phyloP scores from a whole-genome alignment of 2,329 filamentous ascomycete species.

The Colletotrichum tanaceti region DNA sequence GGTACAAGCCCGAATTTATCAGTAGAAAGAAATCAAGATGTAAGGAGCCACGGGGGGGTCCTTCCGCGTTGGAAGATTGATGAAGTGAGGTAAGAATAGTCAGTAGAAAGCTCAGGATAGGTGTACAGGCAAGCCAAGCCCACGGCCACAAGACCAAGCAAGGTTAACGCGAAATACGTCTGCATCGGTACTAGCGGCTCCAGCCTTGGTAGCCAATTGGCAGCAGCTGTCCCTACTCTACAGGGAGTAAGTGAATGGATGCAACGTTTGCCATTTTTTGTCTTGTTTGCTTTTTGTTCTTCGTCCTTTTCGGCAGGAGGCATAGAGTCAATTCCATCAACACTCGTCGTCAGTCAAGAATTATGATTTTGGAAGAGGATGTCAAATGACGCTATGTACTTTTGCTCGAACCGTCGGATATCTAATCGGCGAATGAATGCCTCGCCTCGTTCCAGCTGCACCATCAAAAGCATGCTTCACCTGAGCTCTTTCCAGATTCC shows the following conservation, averaged over 20 bases:
- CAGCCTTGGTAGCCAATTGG: background rate
- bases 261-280: background rate
- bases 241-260: background rate
- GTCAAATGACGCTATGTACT: background rate
- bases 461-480: background rate
- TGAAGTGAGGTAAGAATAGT: constrained; percentile 3
- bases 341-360: background rate
- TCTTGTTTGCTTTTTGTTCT: no score
- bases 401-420: background rate
- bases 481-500: background rate
- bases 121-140: background rate
- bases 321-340: no score
- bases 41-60: background rate
- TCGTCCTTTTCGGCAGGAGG: no score
- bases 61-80: background rate
- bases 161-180: constrained; percentile 15
- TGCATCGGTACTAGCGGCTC: background rate
- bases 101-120: constrained; percentile 4
- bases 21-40: background rate
- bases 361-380: background rate
- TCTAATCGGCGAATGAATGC: constrained; percentile 9
- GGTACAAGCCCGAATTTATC: background rate
- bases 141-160: background rate
- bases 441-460: constrained; percentile 8
- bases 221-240: rapidly evolving